Percentiles rank a stretch among this genome's conserved stretches.
phyloP scores from a whole-genome alignment of 176 grass and related monocot species.

The Canna indica region DNA sequence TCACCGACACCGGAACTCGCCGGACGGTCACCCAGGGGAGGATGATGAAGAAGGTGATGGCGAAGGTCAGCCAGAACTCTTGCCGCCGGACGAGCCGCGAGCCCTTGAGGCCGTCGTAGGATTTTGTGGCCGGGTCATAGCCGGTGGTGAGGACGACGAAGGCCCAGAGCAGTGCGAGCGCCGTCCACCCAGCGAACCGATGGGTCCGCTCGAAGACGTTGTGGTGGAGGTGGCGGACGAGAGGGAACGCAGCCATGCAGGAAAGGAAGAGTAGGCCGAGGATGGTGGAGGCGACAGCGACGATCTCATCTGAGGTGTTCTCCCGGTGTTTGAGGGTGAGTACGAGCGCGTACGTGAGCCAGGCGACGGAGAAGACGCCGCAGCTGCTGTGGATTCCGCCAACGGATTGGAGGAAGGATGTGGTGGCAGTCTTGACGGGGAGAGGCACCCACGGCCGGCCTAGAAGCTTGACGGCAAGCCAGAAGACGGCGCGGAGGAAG shows the following conservation, averaged over 20 bases:
- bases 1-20: constrained; percentile 41
- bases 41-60: constrained; percentile 59
- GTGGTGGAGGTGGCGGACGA: constrained; percentile 67
- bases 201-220: constrained; percentile 77
- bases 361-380: constrained; percentile 50
- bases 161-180: constrained; percentile 49
- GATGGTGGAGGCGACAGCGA: constrained; percentile 38
- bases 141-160: constrained; percentile 43
- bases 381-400: constrained; percentile 66
- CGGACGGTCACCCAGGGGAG: constrained; percentile 52
- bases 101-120: constrained; percentile 28
- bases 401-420: constrained; percentile 48
- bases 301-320: constrained; percentile 24
- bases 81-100: constrained; percentile 20
- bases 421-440: constrained; percentile 35
- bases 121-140: constrained; percentile 29
- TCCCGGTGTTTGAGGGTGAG: constrained; percentile 12
- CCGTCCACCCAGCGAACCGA: constrained; percentile 61
- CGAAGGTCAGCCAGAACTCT: constrained; percentile 42
- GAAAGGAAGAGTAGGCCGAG: constrained; percentile 40
- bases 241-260: constrained; percentile 55
- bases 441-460: constrained; percentile 38
- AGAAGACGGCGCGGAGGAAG: constrained; percentile 44
- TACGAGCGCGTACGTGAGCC: constrained; percentile 45
- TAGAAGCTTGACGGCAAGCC: constrained; percentile 38